phyloP scores from a whole-genome alignment of 2,329 filamentous ascomycete species.

The Cladosporium velox region DNA sequence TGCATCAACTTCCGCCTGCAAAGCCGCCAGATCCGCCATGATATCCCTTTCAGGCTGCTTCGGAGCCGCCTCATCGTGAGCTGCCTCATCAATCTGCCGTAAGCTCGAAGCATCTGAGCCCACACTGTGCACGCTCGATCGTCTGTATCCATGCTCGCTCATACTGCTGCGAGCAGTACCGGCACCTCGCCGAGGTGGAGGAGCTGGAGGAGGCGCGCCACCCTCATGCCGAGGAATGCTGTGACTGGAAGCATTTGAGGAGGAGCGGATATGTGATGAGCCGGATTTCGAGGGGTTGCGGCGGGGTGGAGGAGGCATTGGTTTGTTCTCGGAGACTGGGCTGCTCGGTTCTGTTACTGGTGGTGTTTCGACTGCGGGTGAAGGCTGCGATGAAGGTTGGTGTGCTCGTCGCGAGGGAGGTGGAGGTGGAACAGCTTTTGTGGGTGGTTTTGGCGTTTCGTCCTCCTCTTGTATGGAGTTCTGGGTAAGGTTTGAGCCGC shows the following conservation, averaged over 20 bases:
- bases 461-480: conserved; percentile 20
- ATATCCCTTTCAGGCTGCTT: conserved; percentile 28
- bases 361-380: conserved; percentile 22
- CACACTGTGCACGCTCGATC: conserved; percentile 16
- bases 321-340: conserved; percentile 19
- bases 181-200: conserved; percentile 32
- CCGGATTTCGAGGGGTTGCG: conserved; percentile 30
- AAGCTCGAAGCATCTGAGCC: conserved; percentile 24
- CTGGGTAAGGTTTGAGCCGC: conserved; percentile 22
- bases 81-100: conserved; percentile 27
- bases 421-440: conserved; percentile 32
- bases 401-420: conserved; percentile 34
- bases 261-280: conserved; percentile 22
- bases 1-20: conserved; percentile 38
- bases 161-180: conserved; percentile 29
- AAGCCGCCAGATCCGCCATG: conserved; percentile 36
- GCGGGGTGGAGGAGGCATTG: conserved; percentile 34
- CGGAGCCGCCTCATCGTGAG: not conserved
- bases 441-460: conserved; percentile 19
- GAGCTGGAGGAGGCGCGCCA: conserved; percentile 31
- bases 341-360: conserved; percentile 12
- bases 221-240: conserved; percentile 27
- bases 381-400: not conserved
- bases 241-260: conserved; percentile 26
- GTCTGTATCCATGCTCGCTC: conserved; percentile 23